Evolutionary conservation across 495 filamentous ascomycete genomes (phyloP).

Genomic region (Haplographium delicatum): DNA sequence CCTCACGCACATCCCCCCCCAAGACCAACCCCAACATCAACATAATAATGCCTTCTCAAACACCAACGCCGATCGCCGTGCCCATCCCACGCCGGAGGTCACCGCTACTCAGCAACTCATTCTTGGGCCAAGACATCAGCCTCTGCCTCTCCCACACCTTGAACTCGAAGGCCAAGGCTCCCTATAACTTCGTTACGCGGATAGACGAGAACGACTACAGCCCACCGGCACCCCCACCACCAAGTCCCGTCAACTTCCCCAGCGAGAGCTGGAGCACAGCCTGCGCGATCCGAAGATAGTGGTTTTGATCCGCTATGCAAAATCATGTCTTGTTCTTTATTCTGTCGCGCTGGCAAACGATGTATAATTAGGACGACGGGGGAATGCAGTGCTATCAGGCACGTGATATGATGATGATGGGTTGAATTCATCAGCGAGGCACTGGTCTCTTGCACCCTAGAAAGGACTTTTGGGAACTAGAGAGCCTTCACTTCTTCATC

Average conservation of each 20-base stretch:
- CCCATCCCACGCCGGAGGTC: constrained; percentile 23
- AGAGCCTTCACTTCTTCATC: no score
- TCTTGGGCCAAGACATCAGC: constrained; percentile 39
- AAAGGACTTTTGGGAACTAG: no score
- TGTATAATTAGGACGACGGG: no score
- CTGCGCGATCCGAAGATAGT: constrained; percentile 18
- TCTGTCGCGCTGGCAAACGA: no score
- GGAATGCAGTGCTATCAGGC: no score
- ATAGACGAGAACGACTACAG: constrained; percentile 26
- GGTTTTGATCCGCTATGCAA: background rate
- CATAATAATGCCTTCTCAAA: constrained; percentile 26
- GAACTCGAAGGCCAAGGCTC: constrained; percentile 28
- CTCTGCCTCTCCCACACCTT: constrained; percentile 36
- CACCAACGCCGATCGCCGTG: constrained; percentile 19
- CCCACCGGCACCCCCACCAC: constrained; percentile 43
- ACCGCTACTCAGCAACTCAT: constrained; percentile 29
- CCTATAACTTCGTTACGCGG: constrained; percentile 17
- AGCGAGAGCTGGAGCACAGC: constrained; percentile 26
- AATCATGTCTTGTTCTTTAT: no score
- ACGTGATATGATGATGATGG: constrained; percentile 11
- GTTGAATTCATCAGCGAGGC: background rate
- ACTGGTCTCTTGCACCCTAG: no score
- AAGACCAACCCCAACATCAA: background rate
- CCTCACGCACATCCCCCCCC: background rate
- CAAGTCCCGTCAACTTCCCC: constrained; percentile 40